Evolutionary conservation across 2,329 filamentous ascomycete species (phyloP).

Genomic region (Stagonosporopsis tanaceti): DNA sequence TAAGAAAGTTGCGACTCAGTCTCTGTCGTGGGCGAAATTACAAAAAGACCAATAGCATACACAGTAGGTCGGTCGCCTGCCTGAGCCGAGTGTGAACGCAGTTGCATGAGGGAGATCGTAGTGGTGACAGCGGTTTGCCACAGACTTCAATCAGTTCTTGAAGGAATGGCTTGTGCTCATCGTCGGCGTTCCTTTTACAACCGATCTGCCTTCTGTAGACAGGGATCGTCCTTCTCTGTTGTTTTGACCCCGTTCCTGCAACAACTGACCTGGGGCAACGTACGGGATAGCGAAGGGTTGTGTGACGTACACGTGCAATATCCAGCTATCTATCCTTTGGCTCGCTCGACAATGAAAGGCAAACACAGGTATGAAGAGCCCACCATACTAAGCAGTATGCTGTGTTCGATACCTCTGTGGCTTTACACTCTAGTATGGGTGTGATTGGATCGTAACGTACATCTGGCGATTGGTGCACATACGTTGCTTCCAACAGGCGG

Average conservation of each 20-base stretch:
- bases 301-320: background rate
- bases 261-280: background rate
- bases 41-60: no score
- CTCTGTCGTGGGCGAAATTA: background rate
- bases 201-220: no score
- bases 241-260: background rate
- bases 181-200: background rate
- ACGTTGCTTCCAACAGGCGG: no score
- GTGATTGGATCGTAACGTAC: background rate
- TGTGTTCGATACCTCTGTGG: background rate
- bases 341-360: constrained; percentile 3
- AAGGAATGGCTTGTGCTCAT: background rate
- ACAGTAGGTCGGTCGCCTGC: no score
- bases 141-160: background rate
- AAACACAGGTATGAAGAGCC: background rate
- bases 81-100: no score
- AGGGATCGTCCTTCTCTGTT: background rate
- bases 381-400: background rate
- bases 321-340: background rate
- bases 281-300: background rate
- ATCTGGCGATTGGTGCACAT: background rate
- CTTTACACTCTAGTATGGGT: background rate
- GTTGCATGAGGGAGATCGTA: no score
- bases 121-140: no score
- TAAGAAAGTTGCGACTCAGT: background rate